Conservation (phyloP, 805 yeast genomes). For the Candida coquimbonensis region DNA sequence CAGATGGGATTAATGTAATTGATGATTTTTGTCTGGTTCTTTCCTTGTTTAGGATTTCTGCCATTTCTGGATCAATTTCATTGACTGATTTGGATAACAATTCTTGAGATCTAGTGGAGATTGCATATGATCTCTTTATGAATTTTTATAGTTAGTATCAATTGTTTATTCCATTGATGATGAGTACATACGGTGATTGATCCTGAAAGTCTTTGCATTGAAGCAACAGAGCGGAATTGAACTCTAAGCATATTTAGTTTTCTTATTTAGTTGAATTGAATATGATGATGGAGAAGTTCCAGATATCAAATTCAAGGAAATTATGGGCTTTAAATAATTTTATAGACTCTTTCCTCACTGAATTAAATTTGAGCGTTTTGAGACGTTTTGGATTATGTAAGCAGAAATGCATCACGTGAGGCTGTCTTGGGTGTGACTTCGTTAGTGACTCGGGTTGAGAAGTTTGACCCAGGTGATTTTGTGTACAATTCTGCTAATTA, state of each 20-base stretch:
- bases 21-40: slow-evolving; percentile 89
- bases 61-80: slow-evolving; percentile 77
- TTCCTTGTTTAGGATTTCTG: slow-evolving; percentile 68
- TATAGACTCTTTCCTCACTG: no score
- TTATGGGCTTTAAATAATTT: no score
- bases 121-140: slow-evolving; percentile 7
- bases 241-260: slow-evolving; percentile 2
- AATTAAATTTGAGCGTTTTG: no score
- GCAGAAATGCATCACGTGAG: no score
- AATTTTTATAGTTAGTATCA: neutral
- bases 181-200: slow-evolving; percentile 1
- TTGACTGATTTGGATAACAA: slow-evolving; percentile 6
- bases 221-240: slow-evolving; percentile 2
- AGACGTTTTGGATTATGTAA: no score
- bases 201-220: slow-evolving; percentile 1
- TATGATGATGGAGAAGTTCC: no score
- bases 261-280: neutral
- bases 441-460: no score
- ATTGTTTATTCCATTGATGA: neutral
- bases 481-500: neutral
- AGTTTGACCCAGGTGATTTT: no score
- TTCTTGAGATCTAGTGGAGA: slow-evolving; percentile 9
- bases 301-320: no score
- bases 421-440: neutral
- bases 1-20: slow-evolving; percentile 90